phyloP scores from a whole-genome alignment of 208 protist species.

The Acanthamoeba quina region DNA sequence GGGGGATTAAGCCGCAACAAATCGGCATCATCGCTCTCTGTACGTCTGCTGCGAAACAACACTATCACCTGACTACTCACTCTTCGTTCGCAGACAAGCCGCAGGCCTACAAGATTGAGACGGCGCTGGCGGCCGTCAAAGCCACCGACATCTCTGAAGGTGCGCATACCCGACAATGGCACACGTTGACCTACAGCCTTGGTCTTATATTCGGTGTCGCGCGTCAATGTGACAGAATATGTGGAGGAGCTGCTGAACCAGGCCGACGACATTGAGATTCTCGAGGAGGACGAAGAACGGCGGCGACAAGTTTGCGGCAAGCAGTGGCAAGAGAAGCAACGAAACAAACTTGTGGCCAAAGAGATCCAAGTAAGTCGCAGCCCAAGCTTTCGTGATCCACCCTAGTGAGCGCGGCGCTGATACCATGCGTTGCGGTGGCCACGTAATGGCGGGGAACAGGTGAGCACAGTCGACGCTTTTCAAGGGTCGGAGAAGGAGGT shows the following conservation, averaged over 20 bases:
- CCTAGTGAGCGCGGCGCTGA: not conserved
- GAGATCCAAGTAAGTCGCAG: slow-evolving; percentile 18
- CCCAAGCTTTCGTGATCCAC: not conserved
- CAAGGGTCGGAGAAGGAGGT: slow-evolving; percentile 90
- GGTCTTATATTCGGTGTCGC: not conserved
- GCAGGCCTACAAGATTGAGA: slow-evolving; percentile 75
- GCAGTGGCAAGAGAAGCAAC: slow-evolving; percentile 72
- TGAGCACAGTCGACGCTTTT: slow-evolving; percentile 91
- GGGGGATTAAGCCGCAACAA: slow-evolving; percentile 71
- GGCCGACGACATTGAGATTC: slow-evolving; percentile 39
- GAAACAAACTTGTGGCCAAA: slow-evolving; percentile 61
- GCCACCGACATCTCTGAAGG: slow-evolving; percentile 28
- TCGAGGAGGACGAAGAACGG: slow-evolving; percentile 37
- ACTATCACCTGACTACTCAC: not conserved
- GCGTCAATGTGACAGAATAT: not conserved
- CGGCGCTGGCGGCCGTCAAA: slow-evolving; percentile 61
- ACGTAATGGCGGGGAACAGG: slow-evolving; percentile 37
- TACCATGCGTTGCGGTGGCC: not conserved
- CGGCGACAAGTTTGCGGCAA: not conserved
- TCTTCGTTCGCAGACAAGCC: slow-evolving; percentile 79
- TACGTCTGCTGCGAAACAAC: slow-evolving; percentile 52
- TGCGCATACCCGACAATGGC: not conserved
- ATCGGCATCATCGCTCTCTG: slow-evolving; percentile 88
- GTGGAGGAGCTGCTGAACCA: slow-evolving; percentile 70
- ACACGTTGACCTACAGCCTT: not conserved